Percentiles rank a stretch among this genome's conserved stretches.
phyloP scores from a whole-genome alignment of 2,329 filamentous ascomycete species.

The Colletotrichum gloeosporioides region DNA sequence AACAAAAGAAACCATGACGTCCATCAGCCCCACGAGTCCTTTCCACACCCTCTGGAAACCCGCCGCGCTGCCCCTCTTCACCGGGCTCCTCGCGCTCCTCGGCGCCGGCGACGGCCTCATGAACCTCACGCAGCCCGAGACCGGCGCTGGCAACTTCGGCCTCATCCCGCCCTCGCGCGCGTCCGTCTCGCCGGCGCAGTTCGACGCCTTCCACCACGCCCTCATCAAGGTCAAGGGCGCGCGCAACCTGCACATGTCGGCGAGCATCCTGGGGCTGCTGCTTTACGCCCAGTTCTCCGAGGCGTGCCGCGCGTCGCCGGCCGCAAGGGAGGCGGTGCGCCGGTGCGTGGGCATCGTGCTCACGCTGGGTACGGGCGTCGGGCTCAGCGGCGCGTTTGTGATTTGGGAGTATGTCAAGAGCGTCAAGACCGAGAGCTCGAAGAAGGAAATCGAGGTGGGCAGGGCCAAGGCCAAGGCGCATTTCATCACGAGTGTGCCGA shows the following conservation, averaged over 20 bases:
- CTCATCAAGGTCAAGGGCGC: slow-evolving; percentile 19
- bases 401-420: slow-evolving; percentile 2
- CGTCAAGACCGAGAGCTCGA: not conserved
- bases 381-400: slow-evolving; percentile 7
- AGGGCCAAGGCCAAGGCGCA: slow-evolving; percentile 5
- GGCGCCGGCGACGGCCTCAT: slow-evolving; percentile 7
- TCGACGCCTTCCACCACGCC: slow-evolving; percentile 17
- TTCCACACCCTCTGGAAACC: slow-evolving; percentile 3
- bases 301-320: slow-evolving; percentile 5
- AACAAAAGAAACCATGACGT: not conserved
- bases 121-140: slow-evolving; percentile 12
- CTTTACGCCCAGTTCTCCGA: slow-evolving; percentile 8
- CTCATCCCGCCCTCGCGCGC: slow-evolving; percentile 2
- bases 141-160: slow-evolving; percentile 11
- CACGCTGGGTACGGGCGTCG: slow-evolving; percentile 1
- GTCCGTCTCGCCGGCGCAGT: not conserved
- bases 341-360: slow-evolving; percentile 11
- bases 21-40: not conserved
- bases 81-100: slow-evolving; percentile 7
- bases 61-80: slow-evolving; percentile 11
- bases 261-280: not conserved
- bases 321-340: not conserved
- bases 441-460: not conserved
- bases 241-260: slow-evolving; percentile 16
- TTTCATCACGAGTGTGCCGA: slow-evolving; percentile 2